Evolutionary conservation across 495 filamentous ascomycete genomes (phyloP).

Genomic region (Annulohypoxylon bovei): DNA sequence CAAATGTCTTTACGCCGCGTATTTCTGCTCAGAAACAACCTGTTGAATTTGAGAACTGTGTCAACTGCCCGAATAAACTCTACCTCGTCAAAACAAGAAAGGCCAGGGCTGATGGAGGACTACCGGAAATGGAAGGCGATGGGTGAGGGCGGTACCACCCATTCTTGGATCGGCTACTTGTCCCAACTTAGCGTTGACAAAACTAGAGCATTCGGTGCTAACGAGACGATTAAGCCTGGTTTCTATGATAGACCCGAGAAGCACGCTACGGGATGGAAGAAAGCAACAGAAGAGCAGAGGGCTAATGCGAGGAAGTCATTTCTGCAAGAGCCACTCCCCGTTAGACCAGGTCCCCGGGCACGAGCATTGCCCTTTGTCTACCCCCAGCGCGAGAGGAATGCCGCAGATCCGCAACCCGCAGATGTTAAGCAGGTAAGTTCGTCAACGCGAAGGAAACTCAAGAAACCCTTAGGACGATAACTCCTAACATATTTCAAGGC

Average conservation of each 20-base stretch:
- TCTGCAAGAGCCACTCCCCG: constrained; percentile 24
- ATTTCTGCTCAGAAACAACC: constrained; percentile 5
- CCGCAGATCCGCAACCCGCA: constrained; percentile 23
- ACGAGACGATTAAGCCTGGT: constrained; percentile 33
- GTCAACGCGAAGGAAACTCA: background rate
- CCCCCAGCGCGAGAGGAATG: constrained; percentile 36
- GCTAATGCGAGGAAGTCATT: constrained; percentile 27
- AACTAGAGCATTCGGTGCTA: constrained; percentile 18
- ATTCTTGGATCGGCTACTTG: constrained; percentile 21
- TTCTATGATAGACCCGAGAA: constrained; percentile 33
- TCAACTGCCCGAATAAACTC: constrained; percentile 3
- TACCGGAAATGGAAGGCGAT: constrained; percentile 34
- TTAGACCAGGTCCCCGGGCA: constrained; percentile 27
- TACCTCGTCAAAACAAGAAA: constrained; percentile 7
- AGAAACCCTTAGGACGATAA: background rate
- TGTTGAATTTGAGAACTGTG: constrained; percentile 7
- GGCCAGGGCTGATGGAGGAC: constrained; percentile 14
- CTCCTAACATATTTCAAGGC: constrained; percentile 18
- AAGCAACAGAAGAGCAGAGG: constrained; percentile 32
- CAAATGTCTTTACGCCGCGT: constrained; percentile 9
- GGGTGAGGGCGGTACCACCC: constrained; percentile 26
- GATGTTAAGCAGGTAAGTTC: constrained; percentile 24
- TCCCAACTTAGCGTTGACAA: constrained; percentile 20
- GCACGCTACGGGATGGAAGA: constrained; percentile 26
- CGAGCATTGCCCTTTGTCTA: constrained; percentile 29